A percentile compares a stretch with the other conserved stretches of the same genome.
Conservation (phyloP, 1,284 basidiomycete genomes). For the Ganoderma lingzhi region DNA sequence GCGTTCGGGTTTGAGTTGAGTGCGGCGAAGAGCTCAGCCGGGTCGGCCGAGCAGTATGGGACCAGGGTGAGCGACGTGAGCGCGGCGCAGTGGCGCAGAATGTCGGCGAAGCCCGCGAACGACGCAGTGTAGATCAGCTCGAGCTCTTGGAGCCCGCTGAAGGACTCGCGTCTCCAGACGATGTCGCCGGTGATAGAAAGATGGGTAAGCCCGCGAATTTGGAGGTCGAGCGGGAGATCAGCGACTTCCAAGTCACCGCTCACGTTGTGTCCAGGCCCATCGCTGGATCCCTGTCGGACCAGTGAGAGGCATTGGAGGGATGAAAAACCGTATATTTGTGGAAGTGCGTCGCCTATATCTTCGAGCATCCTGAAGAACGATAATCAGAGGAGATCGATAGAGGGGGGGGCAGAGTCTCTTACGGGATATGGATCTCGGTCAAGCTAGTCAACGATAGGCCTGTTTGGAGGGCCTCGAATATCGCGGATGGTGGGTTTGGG, state of each 20-base stretch:
- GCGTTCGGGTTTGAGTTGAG: constrained; percentile 8
- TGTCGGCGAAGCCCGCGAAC: neutral
- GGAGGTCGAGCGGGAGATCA: neutral
- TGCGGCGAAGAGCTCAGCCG: neutral
- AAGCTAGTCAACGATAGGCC: neutral
- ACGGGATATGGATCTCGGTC: neutral
- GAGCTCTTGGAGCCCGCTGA: constrained; percentile 10
- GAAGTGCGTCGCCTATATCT: neutral
- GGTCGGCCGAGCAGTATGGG: neutral
- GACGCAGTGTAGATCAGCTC: neutral
- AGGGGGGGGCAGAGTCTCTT: neutral
- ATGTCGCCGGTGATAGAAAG: neutral
- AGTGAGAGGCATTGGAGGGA: neutral
- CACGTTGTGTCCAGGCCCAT: neutral
- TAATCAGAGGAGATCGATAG: neutral
- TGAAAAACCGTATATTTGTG: neutral
- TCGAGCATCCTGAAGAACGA: neutral
- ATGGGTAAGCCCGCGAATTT: neutral
- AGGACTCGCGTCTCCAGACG: neutral
- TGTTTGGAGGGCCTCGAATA: neutral
- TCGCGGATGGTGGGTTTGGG: neutral
- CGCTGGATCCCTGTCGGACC: neutral
- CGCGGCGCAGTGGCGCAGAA: neutral
- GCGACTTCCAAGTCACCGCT: too few species aligned
- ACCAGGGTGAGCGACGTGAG: constrained; percentile 1